A percentile compares a stretch with the other conserved stretches of the same genome.
Evolutionary conservation across 106 monocot genomes (phyloP).

Genomic region (Allium cepa): DNA sequence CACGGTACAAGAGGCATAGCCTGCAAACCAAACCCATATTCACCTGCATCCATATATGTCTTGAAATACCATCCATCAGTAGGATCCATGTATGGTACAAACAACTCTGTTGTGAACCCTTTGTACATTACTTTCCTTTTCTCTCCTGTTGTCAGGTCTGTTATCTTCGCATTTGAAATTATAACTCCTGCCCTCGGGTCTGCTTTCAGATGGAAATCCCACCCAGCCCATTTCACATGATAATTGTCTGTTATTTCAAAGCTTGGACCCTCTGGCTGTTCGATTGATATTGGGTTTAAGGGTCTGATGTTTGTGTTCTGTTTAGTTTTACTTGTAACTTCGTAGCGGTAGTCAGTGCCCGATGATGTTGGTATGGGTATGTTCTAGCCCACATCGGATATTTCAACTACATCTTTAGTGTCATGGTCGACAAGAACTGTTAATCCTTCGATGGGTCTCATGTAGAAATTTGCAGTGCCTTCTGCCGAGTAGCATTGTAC

Average conservation of each 20-base stretch:
- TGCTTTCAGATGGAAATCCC: slow-evolving; percentile 82
- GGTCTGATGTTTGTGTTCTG: not conserved
- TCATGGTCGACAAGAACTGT: slow-evolving; percentile 86
- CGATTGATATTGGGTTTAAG: slow-evolving; percentile 59
- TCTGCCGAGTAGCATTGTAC: slow-evolving; percentile 82
- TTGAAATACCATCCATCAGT: slow-evolving; percentile 96
- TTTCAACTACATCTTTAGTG: slow-evolving; percentile 49
- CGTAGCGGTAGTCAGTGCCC: slow-evolving; percentile 69
- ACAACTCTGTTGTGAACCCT: slow-evolving; percentile 77
- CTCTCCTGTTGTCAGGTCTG: slow-evolving; percentile 50
- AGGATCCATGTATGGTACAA: slow-evolving; percentile 98
- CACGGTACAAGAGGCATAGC: slow-evolving; percentile 84
- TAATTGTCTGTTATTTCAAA: slow-evolving; percentile 44
- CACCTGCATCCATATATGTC: slow-evolving; percentile 96
- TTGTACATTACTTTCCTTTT: slow-evolving; percentile 56
- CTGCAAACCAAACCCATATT: slow-evolving; percentile 90
- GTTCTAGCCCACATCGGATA: slow-evolving; percentile 35
- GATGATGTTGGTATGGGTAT: slow-evolving; percentile 66
- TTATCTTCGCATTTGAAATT: slow-evolving; percentile 33
- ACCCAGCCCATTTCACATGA: slow-evolving; percentile 66
- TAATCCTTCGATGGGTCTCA: slow-evolving; percentile 93
- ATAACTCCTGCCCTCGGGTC: slow-evolving; percentile 75
- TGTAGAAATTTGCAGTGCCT: slow-evolving; percentile 97
- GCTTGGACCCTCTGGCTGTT: slow-evolving; percentile 79
- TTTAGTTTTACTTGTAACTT: not conserved